Percentiles rank a stretch among this genome's conserved stretches.
Conservation (phyloP, 441 rosid species). For the Bruguiera hainesii region DNA sequence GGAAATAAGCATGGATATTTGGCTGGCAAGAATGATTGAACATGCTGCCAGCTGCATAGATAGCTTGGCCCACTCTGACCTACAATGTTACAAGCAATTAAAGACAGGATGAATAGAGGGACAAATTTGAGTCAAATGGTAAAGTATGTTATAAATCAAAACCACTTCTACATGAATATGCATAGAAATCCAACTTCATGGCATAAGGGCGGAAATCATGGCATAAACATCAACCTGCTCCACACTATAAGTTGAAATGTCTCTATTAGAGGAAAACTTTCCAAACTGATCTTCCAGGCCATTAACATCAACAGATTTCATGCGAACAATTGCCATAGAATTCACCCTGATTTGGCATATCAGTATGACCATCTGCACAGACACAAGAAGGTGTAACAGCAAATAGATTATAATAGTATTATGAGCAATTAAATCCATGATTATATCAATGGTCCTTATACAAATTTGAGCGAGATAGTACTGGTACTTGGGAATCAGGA, state of each 20-base stretch:
- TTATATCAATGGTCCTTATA: neutral
- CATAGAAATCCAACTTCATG: neutral
- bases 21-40: conserved; percentile 94
- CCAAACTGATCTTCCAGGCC: conserved; percentile 30
- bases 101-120: conserved; percentile 16
- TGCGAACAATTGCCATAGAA: conserved; percentile 66
- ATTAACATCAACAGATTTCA: conserved; percentile 49
- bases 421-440: too few species aligned
- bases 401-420: neutral
- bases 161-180: neutral
- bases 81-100: conserved; percentile 26
- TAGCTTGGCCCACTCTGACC: conserved; percentile 84
- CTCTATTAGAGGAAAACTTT: conserved; percentile 29
- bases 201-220: conserved; percentile 2
- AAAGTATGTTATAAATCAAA: neutral
- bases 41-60: conserved; percentile 62
- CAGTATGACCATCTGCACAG: conserved; percentile 57
- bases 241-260: conserved; percentile 43
- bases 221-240: conserved; percentile 61
- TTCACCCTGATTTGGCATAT: conserved; percentile 78
- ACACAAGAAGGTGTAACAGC: conserved; percentile 11
- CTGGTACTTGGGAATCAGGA: neutral
- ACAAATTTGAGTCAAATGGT: neutral
- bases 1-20: conserved; percentile 80
- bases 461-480: neutral